Evolutionary conservation across 345 rosid species (phyloP), one percentile per base, ranked within the genome.

Genomic region (Pugionium dolabratum): DNA sequence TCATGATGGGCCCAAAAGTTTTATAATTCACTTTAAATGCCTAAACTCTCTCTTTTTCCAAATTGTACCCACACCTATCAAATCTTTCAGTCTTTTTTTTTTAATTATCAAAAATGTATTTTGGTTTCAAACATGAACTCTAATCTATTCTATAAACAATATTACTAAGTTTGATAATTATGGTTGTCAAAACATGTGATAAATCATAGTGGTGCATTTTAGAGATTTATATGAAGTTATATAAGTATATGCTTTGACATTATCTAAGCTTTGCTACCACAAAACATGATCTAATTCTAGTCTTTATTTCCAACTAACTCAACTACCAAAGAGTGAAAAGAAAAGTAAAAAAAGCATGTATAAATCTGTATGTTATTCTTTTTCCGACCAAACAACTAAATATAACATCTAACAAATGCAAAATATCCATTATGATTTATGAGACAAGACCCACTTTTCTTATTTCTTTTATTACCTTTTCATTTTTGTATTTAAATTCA

Each of bases 241-340:
- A 6, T 32, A 18, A 7, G 56, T 33, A 41, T 35, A 31, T 44
- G 43, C 5, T 47, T 34, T 61, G 29, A 18, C 41, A 64, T 58
- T 18, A 7, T 49, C 29, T 9, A 47, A 43, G 40, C 28, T 51
- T 60, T 61, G 46, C 47, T 42, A 50, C 54, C 76, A 31, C 54
- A 43, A 65, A 57, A 58, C 60, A 72, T 58, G 61, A 58, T 43
- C 66, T 50, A 72, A 34, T 48, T 9, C 41, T 4, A 3, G 40
- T 37, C 55, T 42, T 58, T 27, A 6, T 18, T 50, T 52, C 66
- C 67, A 73, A 66, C 72, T 45, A 73, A 66, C 72, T 66, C 77
- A 66, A 66, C 77, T n/a, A 73, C 72, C 59, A 45, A 73, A 60
- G 6, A 53, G 31, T 45, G 5, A 30, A 29, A 33, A 42, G 52